Evolutionary conservation across 768 basidiomycete genomes (phyloP).

Genomic region (Hygrocybe punicea): DNA sequence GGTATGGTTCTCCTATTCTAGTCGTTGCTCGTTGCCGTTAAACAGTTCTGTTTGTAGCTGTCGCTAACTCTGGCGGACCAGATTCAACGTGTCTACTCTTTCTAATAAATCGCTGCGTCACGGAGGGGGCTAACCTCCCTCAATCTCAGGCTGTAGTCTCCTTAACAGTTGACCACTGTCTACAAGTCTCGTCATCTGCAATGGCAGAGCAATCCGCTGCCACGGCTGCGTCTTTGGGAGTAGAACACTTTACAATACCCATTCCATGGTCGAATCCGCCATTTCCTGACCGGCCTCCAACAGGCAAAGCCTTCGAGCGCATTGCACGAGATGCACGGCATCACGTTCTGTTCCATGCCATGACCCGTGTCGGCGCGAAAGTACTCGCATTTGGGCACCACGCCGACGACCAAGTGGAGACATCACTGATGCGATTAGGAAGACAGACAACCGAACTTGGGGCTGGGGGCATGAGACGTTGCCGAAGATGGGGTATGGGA

Average conservation of each 20-base stretch:
- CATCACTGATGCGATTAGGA: conserved; percentile 65
- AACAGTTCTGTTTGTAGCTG: conserved; percentile 39
- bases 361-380: conserved; percentile 38
- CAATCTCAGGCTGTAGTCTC: conserved; percentile 43
- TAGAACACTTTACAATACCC: conserved; percentile 45
- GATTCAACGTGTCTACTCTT: conserved; percentile 80
- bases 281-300: conserved; percentile 47
- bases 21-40: not conserved
- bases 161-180: conserved; percentile 64
- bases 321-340: conserved; percentile 60
- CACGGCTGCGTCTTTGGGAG: conserved; percentile 42
- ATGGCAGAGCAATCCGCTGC: conserved; percentile 54
- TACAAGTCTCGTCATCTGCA: conserved; percentile 53
- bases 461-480: conserved; percentile 62
- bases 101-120: conserved; percentile 51
- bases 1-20: conserved; percentile 32
- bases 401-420: conserved; percentile 82
- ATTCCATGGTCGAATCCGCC: conserved; percentile 58
- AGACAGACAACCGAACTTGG: conserved; percentile 55
- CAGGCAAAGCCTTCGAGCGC: conserved; percentile 47
- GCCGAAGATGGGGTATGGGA: conserved; percentile 81
- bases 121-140: conserved; percentile 20
- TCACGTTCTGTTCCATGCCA: conserved; percentile 44
- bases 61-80: conserved; percentile 79
- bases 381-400: conserved; percentile 72